Conservation (phyloP, 345 rosid species). For the Sapria himalayana region DNA sequence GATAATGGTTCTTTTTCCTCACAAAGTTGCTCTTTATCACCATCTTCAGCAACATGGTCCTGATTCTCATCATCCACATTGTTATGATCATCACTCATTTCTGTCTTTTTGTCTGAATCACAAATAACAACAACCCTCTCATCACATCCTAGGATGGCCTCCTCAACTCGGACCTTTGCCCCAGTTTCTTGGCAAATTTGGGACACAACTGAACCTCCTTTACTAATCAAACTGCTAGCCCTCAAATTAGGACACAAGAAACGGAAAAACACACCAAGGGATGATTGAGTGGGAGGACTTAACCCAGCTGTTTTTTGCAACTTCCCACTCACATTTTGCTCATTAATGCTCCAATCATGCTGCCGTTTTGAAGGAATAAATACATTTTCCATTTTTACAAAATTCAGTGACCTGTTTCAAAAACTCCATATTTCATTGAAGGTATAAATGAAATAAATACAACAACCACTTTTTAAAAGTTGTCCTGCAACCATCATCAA, state of each 20-base stretch:
- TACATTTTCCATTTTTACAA: conserved; percentile 22
- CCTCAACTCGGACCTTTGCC: conserved; percentile 30
- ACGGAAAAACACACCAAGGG: conserved; percentile 15
- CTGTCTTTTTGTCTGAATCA: conserved; percentile 14
- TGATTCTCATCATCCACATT: conserved; percentile 9
- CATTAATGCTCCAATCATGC: conserved; percentile 15
- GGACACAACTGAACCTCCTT: conserved; percentile 19
- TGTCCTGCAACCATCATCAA: too few relatives aligned
- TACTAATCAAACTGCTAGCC: conserved; percentile 17
- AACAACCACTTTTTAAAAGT: too few relatives aligned
- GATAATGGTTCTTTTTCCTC: conserved; percentile 14
- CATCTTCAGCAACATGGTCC: conserved; percentile 6
- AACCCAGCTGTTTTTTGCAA: conserved; percentile 19
- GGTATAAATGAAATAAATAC: too few relatives aligned
- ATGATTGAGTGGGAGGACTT: conserved; percentile 10
- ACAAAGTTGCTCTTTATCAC: conserved; percentile 10
- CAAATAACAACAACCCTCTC: conserved; percentile 31
- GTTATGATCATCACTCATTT: conserved; percentile 8
- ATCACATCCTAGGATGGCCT: conserved; percentile 27
- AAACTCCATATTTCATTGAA: too few relatives aligned
- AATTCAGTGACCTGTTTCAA: neutral
- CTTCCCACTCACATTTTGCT: conserved; percentile 29
- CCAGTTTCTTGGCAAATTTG: conserved; percentile 34
- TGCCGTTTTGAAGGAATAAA: conserved; percentile 41
- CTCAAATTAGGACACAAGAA: conserved; percentile 27